phyloP scores from a whole-genome alignment of 345 rosid species.

The Adansonia digitata region DNA sequence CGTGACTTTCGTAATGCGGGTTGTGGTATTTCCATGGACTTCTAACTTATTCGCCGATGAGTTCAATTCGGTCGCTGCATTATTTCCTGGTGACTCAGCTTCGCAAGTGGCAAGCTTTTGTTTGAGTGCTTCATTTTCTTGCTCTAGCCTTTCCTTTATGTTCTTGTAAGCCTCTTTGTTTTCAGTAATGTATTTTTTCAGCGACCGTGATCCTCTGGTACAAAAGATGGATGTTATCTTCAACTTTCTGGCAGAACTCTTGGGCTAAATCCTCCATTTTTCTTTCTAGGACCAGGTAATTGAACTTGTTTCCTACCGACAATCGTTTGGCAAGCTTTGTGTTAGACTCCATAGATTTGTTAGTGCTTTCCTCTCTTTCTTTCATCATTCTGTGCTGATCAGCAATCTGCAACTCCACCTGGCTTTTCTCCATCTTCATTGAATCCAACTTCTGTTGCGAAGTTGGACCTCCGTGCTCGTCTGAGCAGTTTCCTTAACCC shows the following conservation, averaged over 20 bases:
- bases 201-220: slow-evolving; percentile 59
- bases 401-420: slow-evolving; percentile 28
- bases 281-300: slow-evolving; percentile 38
- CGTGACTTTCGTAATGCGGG: slow-evolving; percentile 28
- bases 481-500: slow-evolving; percentile 22
- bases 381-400: slow-evolving; percentile 35
- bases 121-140: slow-evolving; percentile 30
- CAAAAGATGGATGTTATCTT: slow-evolving; percentile 60
- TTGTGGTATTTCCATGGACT: slow-evolving; percentile 25
- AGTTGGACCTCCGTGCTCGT: slow-evolving; percentile 15
- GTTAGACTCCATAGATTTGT: slow-evolving; percentile 27
- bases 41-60: slow-evolving; percentile 29
- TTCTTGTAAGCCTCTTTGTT: slow-evolving; percentile 44
- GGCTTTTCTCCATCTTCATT: slow-evolving; percentile 22
- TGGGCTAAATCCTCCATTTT: slow-evolving; percentile 64
- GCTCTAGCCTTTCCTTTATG: slow-evolving; percentile 30
- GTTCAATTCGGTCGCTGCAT: slow-evolving; percentile 28
- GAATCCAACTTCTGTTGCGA: slow-evolving; percentile 35
- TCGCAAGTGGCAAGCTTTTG: slow-evolving; percentile 21
- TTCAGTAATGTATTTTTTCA: slow-evolving; percentile 61
- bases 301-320: slow-evolving; percentile 35
- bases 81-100: slow-evolving; percentile 31
- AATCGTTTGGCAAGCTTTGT: slow-evolving; percentile 25
- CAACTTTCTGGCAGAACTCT: slow-evolving; percentile 52
- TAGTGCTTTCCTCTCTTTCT: slow-evolving; percentile 30